phyloP scores from a whole-genome alignment of 495 filamentous ascomycete genomes.

The Filosporella fistucella region DNA sequence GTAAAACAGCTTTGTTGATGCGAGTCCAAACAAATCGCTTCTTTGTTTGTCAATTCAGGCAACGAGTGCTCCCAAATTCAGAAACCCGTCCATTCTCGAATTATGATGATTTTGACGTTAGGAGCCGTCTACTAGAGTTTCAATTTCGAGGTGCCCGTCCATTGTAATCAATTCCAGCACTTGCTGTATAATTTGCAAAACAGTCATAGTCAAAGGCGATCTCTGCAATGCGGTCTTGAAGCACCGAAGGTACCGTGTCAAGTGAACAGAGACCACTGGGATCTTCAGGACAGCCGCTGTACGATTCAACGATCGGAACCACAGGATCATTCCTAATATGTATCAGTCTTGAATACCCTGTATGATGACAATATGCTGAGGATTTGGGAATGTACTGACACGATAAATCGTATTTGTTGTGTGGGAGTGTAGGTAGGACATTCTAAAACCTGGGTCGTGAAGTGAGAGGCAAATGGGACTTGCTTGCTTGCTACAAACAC shows the following conservation, averaged over 20 bases:
- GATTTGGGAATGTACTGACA: not conserved
- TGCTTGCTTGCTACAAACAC: conserved; percentile 1
- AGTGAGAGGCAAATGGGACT: conserved; percentile 1
- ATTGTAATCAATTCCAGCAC: conserved; percentile 1
- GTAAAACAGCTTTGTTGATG: no score
- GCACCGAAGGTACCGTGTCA: not conserved
- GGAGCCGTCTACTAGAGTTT: no score
- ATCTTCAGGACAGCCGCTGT: conserved; percentile 1
- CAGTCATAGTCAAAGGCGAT: conserved; percentile 5
- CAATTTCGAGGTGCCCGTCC: conserved; percentile 1
- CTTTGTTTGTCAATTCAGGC: no score
- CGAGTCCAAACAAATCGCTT: no score
- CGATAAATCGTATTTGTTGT: not conserved
- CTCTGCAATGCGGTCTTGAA: conserved; percentile 2
- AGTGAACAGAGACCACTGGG: conserved; percentile 6
- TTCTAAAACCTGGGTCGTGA: conserved; percentile 3
- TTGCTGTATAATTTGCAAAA: conserved; percentile 2
- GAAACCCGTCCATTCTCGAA: no score
- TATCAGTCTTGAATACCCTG: not conserved
- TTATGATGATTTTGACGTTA: no score
- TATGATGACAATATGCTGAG: not conserved
- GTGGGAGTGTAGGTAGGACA: conserved; percentile 3
- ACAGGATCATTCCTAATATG: not conserved
- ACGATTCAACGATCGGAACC: not conserved
- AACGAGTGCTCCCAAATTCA: no score